Evolutionary conservation across 2,329 filamentous ascomycete species (phyloP).

Genomic region (Atkinsonella hypoxylon): DNA sequence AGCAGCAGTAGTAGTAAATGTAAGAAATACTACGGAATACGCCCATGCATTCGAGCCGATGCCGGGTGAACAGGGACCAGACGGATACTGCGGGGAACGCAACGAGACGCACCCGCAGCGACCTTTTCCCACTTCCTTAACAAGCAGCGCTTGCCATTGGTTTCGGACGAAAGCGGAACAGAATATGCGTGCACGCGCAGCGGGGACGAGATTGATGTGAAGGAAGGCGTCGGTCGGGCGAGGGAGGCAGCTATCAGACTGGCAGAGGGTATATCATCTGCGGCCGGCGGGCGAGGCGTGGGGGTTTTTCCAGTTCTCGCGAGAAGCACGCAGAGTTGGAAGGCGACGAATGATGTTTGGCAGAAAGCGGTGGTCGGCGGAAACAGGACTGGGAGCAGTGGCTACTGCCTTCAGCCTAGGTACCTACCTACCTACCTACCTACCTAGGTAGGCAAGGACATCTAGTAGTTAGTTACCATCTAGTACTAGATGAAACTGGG

Average conservation of each 20-base stretch:
- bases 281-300: not conserved
- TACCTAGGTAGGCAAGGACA: no score
- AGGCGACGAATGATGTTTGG: not conserved
- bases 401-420: no score
- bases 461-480: no score
- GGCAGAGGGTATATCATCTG: not conserved
- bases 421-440: no score
- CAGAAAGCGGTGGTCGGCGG: not conserved
- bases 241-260: not conserved
- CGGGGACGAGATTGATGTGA: not conserved
- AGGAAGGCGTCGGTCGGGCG: not conserved
- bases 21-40: not conserved
- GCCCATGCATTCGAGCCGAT: slow-evolving; percentile 5
- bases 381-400: no score
- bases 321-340: not conserved
- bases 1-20: no score
- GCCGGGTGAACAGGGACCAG: slow-evolving; percentile 12
- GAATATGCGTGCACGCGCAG: slow-evolving; percentile 8
- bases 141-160: slow-evolving; percentile 47
- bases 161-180: slow-evolving; percentile 17
- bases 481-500: no score
- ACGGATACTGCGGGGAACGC: slow-evolving; percentile 44
- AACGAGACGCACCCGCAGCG: slow-evolving; percentile 34
- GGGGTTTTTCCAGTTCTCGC: not conserved
- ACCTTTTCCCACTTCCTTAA: slow-evolving; percentile 40